phyloP scores from a whole-genome alignment of 225 moss, liverwort and hornwort genomes.

The Climacium dendroides region DNA sequence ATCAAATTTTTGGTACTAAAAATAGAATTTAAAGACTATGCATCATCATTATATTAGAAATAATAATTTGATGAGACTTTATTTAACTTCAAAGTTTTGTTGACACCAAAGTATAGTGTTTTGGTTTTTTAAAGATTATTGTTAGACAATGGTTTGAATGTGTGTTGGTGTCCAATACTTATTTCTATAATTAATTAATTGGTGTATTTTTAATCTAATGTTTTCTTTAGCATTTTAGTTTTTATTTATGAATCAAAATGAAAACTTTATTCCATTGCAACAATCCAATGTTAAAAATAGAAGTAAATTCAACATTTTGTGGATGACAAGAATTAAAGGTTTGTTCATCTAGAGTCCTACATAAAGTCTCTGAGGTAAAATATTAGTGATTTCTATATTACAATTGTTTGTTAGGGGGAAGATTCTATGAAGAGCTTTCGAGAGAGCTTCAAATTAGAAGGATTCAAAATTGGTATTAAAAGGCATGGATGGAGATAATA shows the following conservation, averaged over 20 bases:
- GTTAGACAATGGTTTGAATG: background rate
- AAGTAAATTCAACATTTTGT: background rate
- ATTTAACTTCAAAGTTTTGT: background rate
- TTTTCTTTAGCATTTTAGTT: background rate
- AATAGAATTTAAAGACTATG: background rate
- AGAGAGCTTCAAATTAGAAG: background rate
- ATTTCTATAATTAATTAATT: background rate
- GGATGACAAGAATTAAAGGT: background rate
- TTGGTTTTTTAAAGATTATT: background rate
- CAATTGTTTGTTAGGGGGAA: rapidly evolving
- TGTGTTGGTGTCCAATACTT: background rate
- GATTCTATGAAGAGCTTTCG: rapidly evolving
- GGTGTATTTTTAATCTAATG: too few species aligned
- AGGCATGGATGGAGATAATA: background rate
- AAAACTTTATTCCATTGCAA: background rate
- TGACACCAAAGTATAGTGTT: background rate
- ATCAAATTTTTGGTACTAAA: background rate
- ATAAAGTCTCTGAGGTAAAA: background rate
- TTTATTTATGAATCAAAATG: background rate
- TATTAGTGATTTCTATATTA: background rate
- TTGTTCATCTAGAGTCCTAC: too few species aligned
- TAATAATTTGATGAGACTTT: background rate
- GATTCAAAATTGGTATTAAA: background rate
- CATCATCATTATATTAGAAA: background rate
- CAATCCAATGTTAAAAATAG: rapidly evolving